A percentile compares a stretch with the other conserved stretches of the same genome.
phyloP scores from a whole-genome alignment of 78 protist genomes.

The Dictyostelium discoideum region DNA sequence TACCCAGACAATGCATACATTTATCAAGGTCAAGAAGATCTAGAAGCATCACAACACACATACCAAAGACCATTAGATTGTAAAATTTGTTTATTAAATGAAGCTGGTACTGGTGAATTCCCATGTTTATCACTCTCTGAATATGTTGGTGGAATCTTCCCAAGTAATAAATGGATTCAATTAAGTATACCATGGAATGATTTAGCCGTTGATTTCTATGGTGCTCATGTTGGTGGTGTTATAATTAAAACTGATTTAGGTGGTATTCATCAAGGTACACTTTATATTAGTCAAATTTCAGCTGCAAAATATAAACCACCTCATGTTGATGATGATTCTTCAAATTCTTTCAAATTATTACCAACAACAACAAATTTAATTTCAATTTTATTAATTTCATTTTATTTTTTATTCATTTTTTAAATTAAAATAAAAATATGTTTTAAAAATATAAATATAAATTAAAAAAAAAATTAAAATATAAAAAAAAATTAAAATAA shows the following conservation, averaged over 20 bases:
- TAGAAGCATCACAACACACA: conserved; percentile 4
- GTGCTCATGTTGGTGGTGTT: not conserved
- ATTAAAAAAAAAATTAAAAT: not conserved
- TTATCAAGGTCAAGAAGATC: conserved; percentile 11
- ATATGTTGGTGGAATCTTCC: conserved; percentile 61
- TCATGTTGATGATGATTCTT: not conserved
- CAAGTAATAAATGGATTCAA: conserved; percentile 15
- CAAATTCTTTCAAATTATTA: not conserved
- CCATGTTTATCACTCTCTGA: conserved; percentile 29
- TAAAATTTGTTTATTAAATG: not conserved
- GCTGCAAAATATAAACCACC: conserved; percentile 7
- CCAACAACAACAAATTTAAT: not conserved
- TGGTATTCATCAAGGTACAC: conserved; percentile 11
- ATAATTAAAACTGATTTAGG: conserved; percentile 4
- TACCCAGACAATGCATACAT: not conserved
- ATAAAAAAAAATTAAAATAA: not conserved
- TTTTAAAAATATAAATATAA: too few species aligned
- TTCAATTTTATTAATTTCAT: not conserved
- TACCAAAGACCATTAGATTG: conserved; percentile 7
- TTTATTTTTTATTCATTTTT: not conserved
- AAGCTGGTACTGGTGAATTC: not conserved
- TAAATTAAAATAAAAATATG: not conserved
- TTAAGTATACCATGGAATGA: conserved; percentile 51
- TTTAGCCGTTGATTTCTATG: not conserved
- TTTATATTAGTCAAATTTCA: not conserved